Base-by-base conservation (phyloP, 495 filamentous ascomycete genomes). In the Sphaerosporella brunnea region DNA sequence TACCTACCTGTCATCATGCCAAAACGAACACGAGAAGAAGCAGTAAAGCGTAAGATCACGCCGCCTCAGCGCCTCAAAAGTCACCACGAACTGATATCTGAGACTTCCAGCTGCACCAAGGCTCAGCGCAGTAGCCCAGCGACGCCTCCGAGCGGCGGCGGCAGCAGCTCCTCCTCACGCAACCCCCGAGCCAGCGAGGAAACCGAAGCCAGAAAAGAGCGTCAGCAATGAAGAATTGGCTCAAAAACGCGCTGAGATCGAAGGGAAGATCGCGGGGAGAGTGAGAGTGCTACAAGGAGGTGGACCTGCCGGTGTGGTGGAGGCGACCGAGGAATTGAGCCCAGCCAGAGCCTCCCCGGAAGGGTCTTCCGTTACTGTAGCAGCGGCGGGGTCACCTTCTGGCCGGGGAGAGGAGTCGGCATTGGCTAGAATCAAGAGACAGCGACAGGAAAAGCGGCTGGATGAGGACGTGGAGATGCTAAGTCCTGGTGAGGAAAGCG, bases 381-480 rank as follows among this genome's bases (percentile, higher is more conserved):
- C 36, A 5, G 7, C 13, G 36, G 36, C 8, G 5, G 36, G 13
- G 5, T 5, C 7, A 5, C 28, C 40, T 11, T 23, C 24, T 11
- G 2, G 23, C 40, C 2, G 26, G 40, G 23, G 4, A 5, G 39
- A 43, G 28, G 53, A 55, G 11, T 51, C 56, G 0, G 48, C 48
- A 9, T 38, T 53, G 1, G 24, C 24, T 4, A 53, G 42, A 15
- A 46, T 45, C 13, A 53, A 50, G 40, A 30, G 24, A 26, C 40
- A 36, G 45, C 18, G 19, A 46, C 35, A 20, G 18, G 23, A 48
- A 19, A 35, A 41, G 44, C 10, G 23, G 23, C 11, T 37, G 8
- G 19, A 21, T 20, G 50, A 49, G 25, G 39, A 47, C 18, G 26
- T 39, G 13, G 58, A 56, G 25, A 48, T 53, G 50, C 34, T 23